Evolutionary conservation across 345 rosid species (phyloP), one percentile per base, ranked within the genome.

Genomic region (Boechera divaricarpa): DNA sequence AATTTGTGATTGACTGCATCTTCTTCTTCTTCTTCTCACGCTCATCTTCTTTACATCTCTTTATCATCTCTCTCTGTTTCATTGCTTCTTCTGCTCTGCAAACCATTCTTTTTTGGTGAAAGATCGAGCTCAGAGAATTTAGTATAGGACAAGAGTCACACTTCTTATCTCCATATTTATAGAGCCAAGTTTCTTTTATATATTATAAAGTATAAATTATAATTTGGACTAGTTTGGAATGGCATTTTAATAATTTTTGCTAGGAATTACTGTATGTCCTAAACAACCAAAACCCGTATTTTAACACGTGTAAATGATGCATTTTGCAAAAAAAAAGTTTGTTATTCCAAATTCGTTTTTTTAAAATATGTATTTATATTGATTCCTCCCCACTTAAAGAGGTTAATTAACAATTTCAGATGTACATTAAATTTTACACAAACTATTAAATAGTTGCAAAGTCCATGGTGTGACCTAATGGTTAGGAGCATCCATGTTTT

Each of bases 71-170:
- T 70, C 63, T 77, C 26, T 70, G 36, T 47, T 84, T 89, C 87
- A 74, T 79, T 42, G 84, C 83, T 78, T 79, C 83, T 76, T 84
- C 87, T 72, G 83, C 87, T 77, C 80, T 85, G 8, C 88, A 81
- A 70, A 87, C 93, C 90, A 82, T 89, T 62, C 21, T 51, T 59
- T 41, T 59, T 52, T 4, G 8, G 49, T 64, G 45, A 52, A 12
- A 52, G 2, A 2, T 2, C 16, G 62, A 31, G 48, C 49, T 38
- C 24, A 60, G 10, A 54, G 75, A 41, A 33, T 60, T 69, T 69
- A 70, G 15, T 62, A 44, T 53, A 52, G 24, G 52, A 70, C 70
- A 70, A 63, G 64, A 45, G 70, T 69, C 7, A 6, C 56, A 42
- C 47, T 54, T 32, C 57, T 4, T 13, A 28, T 67, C 54, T 59